Base-by-base conservation (phyloP, 2,329 filamentous ascomycete species). In the Pseudopyrenochaeta lycopersici region DNA sequence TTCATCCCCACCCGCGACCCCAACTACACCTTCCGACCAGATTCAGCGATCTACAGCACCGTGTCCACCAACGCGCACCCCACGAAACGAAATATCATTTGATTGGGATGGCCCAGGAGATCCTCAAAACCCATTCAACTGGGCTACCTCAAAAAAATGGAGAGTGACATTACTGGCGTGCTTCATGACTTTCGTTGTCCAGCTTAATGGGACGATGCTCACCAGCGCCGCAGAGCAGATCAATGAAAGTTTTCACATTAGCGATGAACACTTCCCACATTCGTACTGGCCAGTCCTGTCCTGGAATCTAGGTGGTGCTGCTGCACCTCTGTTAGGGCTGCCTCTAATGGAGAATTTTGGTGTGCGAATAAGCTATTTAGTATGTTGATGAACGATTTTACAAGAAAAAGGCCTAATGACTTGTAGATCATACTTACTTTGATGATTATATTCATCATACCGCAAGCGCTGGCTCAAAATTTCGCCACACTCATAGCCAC, bases 341-440 rank as follows among this genome's bases (percentile, higher is more conserved):
- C 79, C 78, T 1, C 47, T 80, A 18, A 80, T 79, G 68, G 79
- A 81, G 56, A 73, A 74, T 4, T 78, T 77, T 21, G 79, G 79
- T 4, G 75, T 79, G 1, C 73, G 78, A 63, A 76, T 75, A 4
- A 78, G 78, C 3, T 81, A 81, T 35, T 69, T 80, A 31, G 72
- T 70, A 53, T 7, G 57, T 45, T 5, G 12, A 35, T 14, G 12
- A 17, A 5, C 11, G 3, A 35, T 38, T 2, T 38, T 7, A n/a
- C 5, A 15, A n/a, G 32, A 38, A 27, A 11, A 14, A 35, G 32
- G 12, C 15, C 49, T 58, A 43, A 59, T 14, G 71, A 11, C 14
- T 12, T 2, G 23, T 17, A 70, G 63, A 46, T 51, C 11, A 68
- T 78, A 2, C 80, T 80, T 50, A 67, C 76, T 7, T 64, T 76